Conservation (phyloP, 2,329 filamentous ascomycete genomes). For the Pestalotiopsis sp. region DNA sequence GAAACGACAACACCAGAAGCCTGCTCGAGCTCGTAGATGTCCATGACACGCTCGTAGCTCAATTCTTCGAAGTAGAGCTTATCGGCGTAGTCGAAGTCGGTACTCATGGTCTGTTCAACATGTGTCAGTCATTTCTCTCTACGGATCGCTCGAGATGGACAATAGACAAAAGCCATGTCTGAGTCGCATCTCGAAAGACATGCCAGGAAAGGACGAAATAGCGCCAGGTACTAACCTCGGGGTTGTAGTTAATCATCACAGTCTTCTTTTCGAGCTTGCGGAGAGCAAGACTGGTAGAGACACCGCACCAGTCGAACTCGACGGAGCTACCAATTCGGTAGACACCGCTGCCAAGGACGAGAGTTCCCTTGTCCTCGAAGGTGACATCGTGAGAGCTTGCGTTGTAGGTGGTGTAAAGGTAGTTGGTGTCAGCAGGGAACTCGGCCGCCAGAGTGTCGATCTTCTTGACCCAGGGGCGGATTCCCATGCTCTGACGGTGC, state of each 20-base stretch:
- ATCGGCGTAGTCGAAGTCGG: slow-evolving; percentile 88
- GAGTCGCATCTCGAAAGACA: too few relatives aligned
- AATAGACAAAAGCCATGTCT: too few relatives aligned
- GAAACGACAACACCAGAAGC: slow-evolving; percentile 90
- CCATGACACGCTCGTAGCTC: slow-evolving; percentile 97
- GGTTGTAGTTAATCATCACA: slow-evolving; percentile 79
- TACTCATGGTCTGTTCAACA: slow-evolving; percentile 64
- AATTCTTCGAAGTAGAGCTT: slow-evolving; percentile 96
- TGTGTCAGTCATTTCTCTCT: too few relatives aligned
- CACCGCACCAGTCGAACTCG: slow-evolving; percentile 98
- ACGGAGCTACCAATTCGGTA: slow-evolving; percentile 98
- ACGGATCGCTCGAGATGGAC: too few relatives aligned
- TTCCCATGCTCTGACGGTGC: slow-evolving; percentile 80
- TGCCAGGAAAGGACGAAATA: too few relatives aligned
- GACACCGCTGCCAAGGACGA: slow-evolving; percentile 91
- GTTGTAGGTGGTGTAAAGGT: slow-evolving; percentile 97
- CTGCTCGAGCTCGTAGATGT: slow-evolving; percentile 93
- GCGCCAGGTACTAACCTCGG: too few relatives aligned
- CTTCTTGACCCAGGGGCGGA: slow-evolving; percentile 96
- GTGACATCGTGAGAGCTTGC: slow-evolving; percentile 90
- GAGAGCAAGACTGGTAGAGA: slow-evolving; percentile 84
- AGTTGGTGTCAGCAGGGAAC: slow-evolving; percentile 94
- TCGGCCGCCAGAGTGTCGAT: slow-evolving; percentile 97
- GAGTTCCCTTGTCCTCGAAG: slow-evolving; percentile 88
- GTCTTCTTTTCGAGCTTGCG: slow-evolving; percentile 93